Base-by-base conservation (phyloP, 2,329 filamentous ascomycete genomes). In the Ophiostoma ips region DNA sequence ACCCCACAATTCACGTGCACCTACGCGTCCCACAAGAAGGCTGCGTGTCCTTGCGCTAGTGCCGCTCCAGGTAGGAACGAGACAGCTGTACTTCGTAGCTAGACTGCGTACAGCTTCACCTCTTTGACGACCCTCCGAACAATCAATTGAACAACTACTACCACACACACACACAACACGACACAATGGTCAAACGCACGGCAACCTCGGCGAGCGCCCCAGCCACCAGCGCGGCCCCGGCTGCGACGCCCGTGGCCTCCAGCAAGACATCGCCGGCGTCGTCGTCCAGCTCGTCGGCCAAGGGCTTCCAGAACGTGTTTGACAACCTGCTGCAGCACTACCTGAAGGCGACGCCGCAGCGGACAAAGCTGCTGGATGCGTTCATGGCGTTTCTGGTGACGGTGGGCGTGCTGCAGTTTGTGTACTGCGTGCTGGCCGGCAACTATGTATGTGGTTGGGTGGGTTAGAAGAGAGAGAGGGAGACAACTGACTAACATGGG, bases 341-440 rank as follows among this genome's bases (percentile, higher is more conserved):
- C 68, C 65, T 82, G 50, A 71, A 83, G 58, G 75, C 80, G 58
- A 98, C 92, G 41, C 81, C 90, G 44, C 89, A 95, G 73, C 81
- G 90, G 55, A 90, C 84, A 45, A 92, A 94, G 76, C 77, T 98
- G 54, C 76, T 96, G 55, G 92, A 98, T 66, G 77, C 77, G 34
- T 98, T 98, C 66, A 81, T 98, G 77, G 78, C 68, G 3, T 98
- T 95, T 65, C 71, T 98, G 52, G 79, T 92, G 19, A 73, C 82
- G 1, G 86, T 94, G 5, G 92, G 88, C 47, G 87, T 71, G n/a
- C 65, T 96, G 60, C 92, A 98, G 68, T 96, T 98, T 66, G 65
- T 85, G 53, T 98, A 98, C 69, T 95, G 90, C 64, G 72, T 95
- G 50, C 62, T 96, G 58, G 87, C 81, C 50, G 92, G 92, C 57